These are phyloP conservation scores for Aquilaria malaccensis DNA, from an alignment of 345 rosid species.

Conservation along the genomic window DNA sequence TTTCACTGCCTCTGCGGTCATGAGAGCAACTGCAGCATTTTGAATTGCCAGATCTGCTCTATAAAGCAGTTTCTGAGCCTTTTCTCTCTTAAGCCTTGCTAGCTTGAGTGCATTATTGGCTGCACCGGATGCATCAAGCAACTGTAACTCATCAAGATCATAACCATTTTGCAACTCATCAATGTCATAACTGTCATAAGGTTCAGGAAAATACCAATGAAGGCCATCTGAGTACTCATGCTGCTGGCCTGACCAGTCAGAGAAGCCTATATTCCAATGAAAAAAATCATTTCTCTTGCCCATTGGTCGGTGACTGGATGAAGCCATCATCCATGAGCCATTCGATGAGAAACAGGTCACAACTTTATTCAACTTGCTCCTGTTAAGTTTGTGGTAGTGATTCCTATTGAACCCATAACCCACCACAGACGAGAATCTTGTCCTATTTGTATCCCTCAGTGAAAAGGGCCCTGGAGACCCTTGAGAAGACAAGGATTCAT, in stretches of 20 bases:
- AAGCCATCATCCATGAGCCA: slow-evolving; percentile 21
- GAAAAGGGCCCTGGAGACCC: slow-evolving; percentile 39
- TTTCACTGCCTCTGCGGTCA: slow-evolving; percentile 82
- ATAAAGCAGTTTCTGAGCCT: slow-evolving; percentile 57
- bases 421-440: slow-evolving; percentile 28
- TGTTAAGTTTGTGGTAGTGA: slow-evolving; percentile 37
- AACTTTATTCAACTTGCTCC: slow-evolving; percentile 34
- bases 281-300: slow-evolving; percentile 35
- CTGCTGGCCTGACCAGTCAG: slow-evolving; percentile 42
- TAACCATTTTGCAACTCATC: slow-evolving; percentile 23
- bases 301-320: slow-evolving; percentile 25
- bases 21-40: slow-evolving; percentile 76
- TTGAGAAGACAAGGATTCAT: slow-evolving; percentile 39
- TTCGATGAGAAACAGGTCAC: slow-evolving; percentile 21
- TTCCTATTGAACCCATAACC: slow-evolving; percentile 38
- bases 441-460: slow-evolving; percentile 30
- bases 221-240: slow-evolving; percentile 26
- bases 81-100: slow-evolving; percentile 75
- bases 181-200: too few relatives aligned
- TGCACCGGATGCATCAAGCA: slow-evolving; percentile 63
- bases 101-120: slow-evolving; percentile 47
- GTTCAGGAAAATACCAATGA: slow-evolving; percentile 27
- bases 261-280: slow-evolving; percentile 36
- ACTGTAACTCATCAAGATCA: slow-evolving; percentile 51
- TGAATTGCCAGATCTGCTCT: slow-evolving; percentile 74